A percentile compares a stretch with the other conserved stretches of the same genome.
Conservation (phyloP, 768 basidiomycete genomes). For the Dioszegia hungarica region DNA sequence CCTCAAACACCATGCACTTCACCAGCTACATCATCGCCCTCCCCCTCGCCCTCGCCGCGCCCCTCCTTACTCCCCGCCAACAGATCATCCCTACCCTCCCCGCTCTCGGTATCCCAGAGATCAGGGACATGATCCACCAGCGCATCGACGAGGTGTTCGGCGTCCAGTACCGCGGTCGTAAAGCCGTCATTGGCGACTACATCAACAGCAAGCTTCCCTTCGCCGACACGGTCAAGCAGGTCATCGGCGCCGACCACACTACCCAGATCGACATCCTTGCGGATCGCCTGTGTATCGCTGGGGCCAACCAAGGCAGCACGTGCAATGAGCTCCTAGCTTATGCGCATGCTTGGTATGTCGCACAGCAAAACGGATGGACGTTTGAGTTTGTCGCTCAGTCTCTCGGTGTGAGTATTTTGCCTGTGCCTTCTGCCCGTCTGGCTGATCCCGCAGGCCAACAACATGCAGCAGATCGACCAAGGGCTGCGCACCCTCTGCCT, state of each 20-base stretch:
- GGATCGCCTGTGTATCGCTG: constrained; percentile 1
- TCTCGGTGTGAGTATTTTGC: background rate
- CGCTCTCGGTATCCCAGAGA: background rate
- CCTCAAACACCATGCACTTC: background rate
- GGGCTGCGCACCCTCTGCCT: background rate
- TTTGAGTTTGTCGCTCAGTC: background rate
- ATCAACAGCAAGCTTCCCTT: background rate
- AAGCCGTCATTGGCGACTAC: background rate
- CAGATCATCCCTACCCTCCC: background rate
- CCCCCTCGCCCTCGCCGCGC: background rate
- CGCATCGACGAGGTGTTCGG: background rate
- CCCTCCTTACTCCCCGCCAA: background rate
- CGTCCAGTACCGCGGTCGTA: background rate
- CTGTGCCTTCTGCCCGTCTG: background rate
- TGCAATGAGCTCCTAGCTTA: constrained; percentile 2
- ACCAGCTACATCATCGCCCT: background rate
- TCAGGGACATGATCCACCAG: background rate
- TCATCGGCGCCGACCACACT: background rate
- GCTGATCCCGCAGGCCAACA: background rate
- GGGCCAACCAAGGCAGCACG: background rate
- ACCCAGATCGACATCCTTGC: constrained; percentile 2
- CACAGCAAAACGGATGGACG: constrained; percentile 4
- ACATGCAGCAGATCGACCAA: background rate
- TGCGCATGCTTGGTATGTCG: constrained; percentile 3
- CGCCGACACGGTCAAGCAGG: background rate